Evolutionary conservation across 495 filamentous ascomycete genomes (phyloP).

Genomic region (Oidiodendron maius): DNA sequence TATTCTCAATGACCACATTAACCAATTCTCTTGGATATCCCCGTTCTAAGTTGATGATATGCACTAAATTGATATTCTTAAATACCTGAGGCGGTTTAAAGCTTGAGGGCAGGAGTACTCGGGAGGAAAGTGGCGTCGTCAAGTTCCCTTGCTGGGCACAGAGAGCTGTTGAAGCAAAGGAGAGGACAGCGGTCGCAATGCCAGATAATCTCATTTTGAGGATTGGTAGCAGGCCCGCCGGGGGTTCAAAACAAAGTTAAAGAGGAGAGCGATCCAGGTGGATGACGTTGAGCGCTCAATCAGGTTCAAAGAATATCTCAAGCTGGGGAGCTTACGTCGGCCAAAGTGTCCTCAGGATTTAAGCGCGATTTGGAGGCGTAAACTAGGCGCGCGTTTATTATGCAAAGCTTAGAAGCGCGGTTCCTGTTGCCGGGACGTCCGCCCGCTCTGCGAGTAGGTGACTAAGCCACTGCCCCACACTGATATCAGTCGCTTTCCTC

Average conservation of each 20-base stretch:
- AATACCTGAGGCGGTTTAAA: constrained; percentile 89
- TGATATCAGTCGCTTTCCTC: not conserved
- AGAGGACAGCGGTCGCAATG: constrained; percentile 42
- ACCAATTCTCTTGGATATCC: constrained; percentile 81
- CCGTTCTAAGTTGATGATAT: constrained; percentile 88
- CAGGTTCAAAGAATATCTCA: not conserved
- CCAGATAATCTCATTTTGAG: constrained; percentile 50
- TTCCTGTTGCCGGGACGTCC: too few relatives aligned
- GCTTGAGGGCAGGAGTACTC: constrained; percentile 48
- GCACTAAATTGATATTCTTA: constrained; percentile 85
- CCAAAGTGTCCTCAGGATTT: constrained; percentile 15
- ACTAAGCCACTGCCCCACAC: not conserved
- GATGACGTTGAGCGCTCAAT: constrained; percentile 1
- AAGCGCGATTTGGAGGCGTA: not conserved
- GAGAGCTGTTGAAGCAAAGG: constrained; percentile 26
- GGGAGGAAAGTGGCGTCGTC: constrained; percentile 31
- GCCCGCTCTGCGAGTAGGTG: too few relatives aligned
- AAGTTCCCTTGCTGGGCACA: constrained; percentile 26
- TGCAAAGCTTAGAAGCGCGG: not conserved
- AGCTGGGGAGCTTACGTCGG: constrained; percentile 8
- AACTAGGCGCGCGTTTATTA: not conserved
- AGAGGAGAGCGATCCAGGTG: constrained; percentile 10
- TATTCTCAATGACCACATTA: constrained; percentile 92
- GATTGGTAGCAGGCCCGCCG: constrained; percentile 26
- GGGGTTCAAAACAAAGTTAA: constrained; percentile 30